phyloP scores from a whole-genome alignment of 306 rosid genomes.

The Glycine latifolia region DNA sequence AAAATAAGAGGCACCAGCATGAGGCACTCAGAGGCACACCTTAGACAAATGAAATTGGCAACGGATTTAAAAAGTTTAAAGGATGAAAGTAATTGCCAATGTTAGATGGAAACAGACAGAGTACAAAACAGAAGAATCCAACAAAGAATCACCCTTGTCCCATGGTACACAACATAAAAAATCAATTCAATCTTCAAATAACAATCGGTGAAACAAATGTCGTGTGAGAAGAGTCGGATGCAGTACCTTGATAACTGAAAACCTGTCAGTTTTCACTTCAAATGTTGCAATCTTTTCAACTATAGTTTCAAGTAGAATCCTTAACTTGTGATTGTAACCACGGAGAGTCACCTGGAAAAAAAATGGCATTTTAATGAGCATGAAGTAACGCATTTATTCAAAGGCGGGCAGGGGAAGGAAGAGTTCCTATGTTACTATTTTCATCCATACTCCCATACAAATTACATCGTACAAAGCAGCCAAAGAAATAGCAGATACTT shows the following conservation, averaged over 20 bases:
- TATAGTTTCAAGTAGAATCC: conserved; percentile 77
- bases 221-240: conserved; percentile 22
- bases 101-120: not conserved
- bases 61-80: not conserved
- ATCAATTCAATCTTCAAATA: conserved; percentile 8
- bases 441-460: conserved; percentile 10
- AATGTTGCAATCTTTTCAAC: conserved; percentile 74
- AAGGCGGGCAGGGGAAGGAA: not conserved
- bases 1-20: too few species aligned
- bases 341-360: conserved; percentile 71
- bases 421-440: conserved; percentile 31
- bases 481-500: conserved; percentile 12
- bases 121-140: conserved; percentile 4
- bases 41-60: not conserved
- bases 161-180: conserved; percentile 17
- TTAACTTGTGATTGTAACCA: conserved; percentile 91
- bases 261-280: conserved; percentile 79
- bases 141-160: conserved; percentile 1
- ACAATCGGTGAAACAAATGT: conserved; percentile 25
- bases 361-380: conserved; percentile 19
- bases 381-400: conserved; percentile 16
- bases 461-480: conserved; percentile 25
- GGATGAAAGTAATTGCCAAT: conserved; percentile 11
- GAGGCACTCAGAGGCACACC: too few species aligned
- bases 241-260: conserved; percentile 87